These are phyloP conservation scores for Colletotrichum somersetense DNA, from an alignment of 2,329 filamentous ascomycete genomes.

Conservation along the genomic window DNA sequence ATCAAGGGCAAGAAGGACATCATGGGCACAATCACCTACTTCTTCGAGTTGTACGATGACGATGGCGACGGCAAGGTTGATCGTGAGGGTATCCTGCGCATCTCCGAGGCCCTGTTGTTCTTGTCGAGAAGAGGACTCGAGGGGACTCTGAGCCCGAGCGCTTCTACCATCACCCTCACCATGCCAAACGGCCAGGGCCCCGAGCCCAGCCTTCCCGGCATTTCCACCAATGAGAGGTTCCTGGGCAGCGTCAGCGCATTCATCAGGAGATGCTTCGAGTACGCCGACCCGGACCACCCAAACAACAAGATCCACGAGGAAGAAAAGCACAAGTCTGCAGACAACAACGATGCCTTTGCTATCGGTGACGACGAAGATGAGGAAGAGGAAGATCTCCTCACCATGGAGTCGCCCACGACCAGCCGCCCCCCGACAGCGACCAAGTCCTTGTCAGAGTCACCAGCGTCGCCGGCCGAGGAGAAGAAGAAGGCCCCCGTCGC, in stretches of 20 bases:
- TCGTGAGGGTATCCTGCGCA: constrained; percentile 92
- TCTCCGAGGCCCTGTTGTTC: constrained; percentile 94
- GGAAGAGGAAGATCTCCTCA: constrained; percentile 73
- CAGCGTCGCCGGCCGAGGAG: constrained; percentile 40
- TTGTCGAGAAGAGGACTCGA: constrained; percentile 90
- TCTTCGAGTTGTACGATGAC: constrained; percentile 97
- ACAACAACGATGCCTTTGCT: constrained; percentile 69
- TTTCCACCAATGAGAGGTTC: constrained; percentile 86
- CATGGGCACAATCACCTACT: constrained; percentile 97
- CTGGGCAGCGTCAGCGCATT: constrained; percentile 94
- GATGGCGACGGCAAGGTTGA: constrained; percentile 92
- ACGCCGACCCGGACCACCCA: constrained; percentile 91
- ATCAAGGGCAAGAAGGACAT: constrained; percentile 96
- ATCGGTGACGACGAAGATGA: constrained; percentile 82
- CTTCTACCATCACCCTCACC: constrained; percentile 67
- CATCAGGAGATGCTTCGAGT: constrained; percentile 96
- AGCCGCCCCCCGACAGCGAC: constrained; percentile 58
- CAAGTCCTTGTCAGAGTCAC: constrained; percentile 49
- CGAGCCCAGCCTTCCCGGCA: constrained; percentile 59
- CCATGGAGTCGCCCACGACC: constrained; percentile 63
- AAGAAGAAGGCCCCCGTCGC: constrained; percentile 37
- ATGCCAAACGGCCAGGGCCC: constrained; percentile 60
- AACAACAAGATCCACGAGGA: constrained; percentile 63
- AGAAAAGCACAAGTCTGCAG: constrained; percentile 46
- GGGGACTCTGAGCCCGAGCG: constrained; percentile 76